Conservation (phyloP, 768 basidiomycete species). For the Russula virescens region DNA sequence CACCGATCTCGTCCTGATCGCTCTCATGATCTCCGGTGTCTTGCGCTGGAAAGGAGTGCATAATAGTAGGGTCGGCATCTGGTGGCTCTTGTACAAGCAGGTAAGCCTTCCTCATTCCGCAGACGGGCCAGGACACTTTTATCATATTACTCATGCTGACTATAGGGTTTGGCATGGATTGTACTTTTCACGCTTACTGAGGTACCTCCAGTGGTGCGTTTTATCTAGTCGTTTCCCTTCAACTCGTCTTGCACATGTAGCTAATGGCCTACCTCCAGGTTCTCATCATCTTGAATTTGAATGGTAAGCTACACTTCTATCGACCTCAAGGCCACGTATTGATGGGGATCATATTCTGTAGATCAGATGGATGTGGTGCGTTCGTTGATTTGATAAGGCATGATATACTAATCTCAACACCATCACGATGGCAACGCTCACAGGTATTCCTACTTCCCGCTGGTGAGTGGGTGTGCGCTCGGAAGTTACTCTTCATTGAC, state of each 20-base stretch:
- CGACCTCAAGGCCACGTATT: not conserved
- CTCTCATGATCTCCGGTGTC: not conserved
- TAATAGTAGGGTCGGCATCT: not conserved
- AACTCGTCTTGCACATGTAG: too few relatives aligned
- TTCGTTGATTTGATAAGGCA: not conserved
- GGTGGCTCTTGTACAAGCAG: not conserved
- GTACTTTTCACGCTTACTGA: not conserved
- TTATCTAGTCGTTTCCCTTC: not conserved
- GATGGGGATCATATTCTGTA: not conserved
- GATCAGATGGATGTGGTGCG: conserved; percentile 4
- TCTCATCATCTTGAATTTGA: conserved; percentile 4
- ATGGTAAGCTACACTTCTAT: not conserved
- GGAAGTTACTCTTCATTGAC: too few relatives aligned
- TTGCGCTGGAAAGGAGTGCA: not conserved
- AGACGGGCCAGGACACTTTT: not conserved
- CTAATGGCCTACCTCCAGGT: not conserved
- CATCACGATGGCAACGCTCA: too few relatives aligned
- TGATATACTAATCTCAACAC: too few relatives aligned
- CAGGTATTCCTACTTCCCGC: too few relatives aligned
- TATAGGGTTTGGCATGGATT: conserved; percentile 2
- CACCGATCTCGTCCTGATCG: not conserved
- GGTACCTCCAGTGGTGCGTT: conserved; percentile 1
- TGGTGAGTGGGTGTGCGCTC: too few relatives aligned
- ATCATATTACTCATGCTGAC: not conserved
- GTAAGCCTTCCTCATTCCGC: not conserved